A percentile compares a stretch with the other conserved stretches of the same genome.
Evolutionary conservation across 495 filamentous ascomycete genomes (phyloP).

Genomic region (Penicillium roqueforti): DNA sequence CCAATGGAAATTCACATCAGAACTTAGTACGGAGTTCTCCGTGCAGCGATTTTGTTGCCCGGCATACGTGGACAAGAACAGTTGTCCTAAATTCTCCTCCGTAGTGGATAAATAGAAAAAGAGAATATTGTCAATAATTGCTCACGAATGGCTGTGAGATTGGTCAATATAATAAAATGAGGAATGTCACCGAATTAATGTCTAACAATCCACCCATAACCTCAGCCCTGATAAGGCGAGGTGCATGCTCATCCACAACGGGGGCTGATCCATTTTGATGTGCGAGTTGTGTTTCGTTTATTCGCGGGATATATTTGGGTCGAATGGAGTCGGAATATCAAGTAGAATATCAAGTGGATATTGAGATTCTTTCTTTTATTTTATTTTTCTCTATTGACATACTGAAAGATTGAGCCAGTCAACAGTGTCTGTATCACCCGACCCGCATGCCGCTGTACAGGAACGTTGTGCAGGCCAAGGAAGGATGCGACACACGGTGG

Average conservation of each 20-base stretch:
- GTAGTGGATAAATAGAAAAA: too few relatives aligned
- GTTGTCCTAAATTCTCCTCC: too few relatives aligned
- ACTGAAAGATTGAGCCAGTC: too few relatives aligned
- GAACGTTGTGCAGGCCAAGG: slow-evolving; percentile 21
- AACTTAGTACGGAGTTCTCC: too few relatives aligned
- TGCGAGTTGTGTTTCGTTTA: neutral
- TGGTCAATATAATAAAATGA: neutral
- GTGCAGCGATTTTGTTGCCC: too few relatives aligned
- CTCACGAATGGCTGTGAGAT: too few relatives aligned
- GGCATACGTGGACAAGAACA: too few relatives aligned
- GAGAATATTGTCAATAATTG: too few relatives aligned
- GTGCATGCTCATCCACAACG: slow-evolving; percentile 1
- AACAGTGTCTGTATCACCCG: slow-evolving; percentile 23
- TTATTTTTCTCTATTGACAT: neutral
- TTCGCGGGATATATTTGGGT: slow-evolving; percentile 1
- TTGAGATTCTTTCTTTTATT: neutral
- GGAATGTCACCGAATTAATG: neutral
- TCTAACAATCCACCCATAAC: neutral
- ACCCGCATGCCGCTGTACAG: slow-evolving; percentile 15
- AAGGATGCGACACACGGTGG: slow-evolving; percentile 15
- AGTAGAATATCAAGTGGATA: slow-evolving; percentile 12
- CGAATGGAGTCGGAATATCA: slow-evolving; percentile 13
- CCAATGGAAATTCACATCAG: neutral
- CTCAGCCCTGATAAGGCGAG: neutral
- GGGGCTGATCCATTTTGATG: slow-evolving; percentile 2